Evolutionary conservation across 768 basidiomycete genomes (phyloP), one percentile per base, ranked within the genome.

Genomic region (Trametes cubensis): DNA sequence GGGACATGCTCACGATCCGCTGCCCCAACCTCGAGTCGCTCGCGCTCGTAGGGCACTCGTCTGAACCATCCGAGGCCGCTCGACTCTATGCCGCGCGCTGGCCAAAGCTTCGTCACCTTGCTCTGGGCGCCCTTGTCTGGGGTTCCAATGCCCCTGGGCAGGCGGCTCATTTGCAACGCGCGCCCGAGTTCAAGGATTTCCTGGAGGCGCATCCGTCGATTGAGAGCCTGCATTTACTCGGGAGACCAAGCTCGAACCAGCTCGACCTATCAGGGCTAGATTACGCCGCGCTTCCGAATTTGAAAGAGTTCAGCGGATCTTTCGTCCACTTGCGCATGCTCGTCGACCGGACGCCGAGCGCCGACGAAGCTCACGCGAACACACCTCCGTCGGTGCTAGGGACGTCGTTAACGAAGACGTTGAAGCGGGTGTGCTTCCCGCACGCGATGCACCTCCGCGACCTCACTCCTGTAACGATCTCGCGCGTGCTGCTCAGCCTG

Each of bases 11-110:
- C 49, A 82, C 85, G 55, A 74, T 76, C 25, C 80, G 80, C 28
- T 88, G 85, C 67, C 87, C 86, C 1, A 78, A 87, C 65, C 80
- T 92, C 8, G 83, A 89, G 70, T 85, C 87, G 56, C 78, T 92
- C 5, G 72, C 77, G 46, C 79, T 92, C 30, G 84, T 85, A 4
- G 75, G 75, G 34, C 83, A 84, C 14, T 73, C 80, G 0, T 75
- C 83, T 14, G 69, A 73, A 26, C 83, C 86, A 18, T 78, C 82
- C 8, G 85, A 87, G 64, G 80, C 83, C 3, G 82, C 81, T 21
- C 77, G 77, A 1, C 75, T 92, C 11, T 81, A 83, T 45, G 68
- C 78, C 46, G 88, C 85, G 11, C 82, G 82, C 55, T 92, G 90
- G 90, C 88, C 88, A 3, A 78, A 77, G 26, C 76, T 92, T 14